These are phyloP conservation scores for Helotiales sp. DNA, from an alignment of 2,329 filamentous ascomycete species.

Conservation along the genomic window DNA sequence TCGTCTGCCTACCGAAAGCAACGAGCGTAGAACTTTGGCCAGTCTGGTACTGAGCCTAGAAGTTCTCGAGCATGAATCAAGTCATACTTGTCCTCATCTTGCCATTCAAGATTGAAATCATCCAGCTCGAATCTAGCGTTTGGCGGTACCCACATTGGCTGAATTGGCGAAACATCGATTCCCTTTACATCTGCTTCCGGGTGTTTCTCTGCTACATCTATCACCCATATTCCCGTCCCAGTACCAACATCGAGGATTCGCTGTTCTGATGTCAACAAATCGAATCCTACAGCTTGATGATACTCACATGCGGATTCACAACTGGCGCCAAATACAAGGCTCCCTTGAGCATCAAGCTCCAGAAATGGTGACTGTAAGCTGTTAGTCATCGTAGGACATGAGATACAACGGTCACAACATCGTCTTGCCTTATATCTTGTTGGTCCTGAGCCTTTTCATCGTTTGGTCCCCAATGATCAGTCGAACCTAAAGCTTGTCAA, in stretches of 20 bases:
- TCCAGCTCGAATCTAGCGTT: constrained; percentile 66
- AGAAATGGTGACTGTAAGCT: constrained; percentile 37
- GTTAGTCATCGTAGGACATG: background rate
- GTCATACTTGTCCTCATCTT: constrained; percentile 33
- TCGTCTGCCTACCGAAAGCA: constrained; percentile 9
- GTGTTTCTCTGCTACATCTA: constrained; percentile 47
- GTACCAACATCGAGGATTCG: constrained; percentile 23
- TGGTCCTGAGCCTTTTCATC: constrained; percentile 21
- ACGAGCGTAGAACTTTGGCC: constrained; percentile 16
- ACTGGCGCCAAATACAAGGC: constrained; percentile 43
- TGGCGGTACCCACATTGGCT: constrained; percentile 54
- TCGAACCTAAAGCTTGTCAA: constrained; percentile 8
- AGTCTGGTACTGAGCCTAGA: constrained; percentile 17
- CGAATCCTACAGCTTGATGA: background rate
- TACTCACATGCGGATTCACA: constrained; percentile 34
- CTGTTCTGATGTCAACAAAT: constrained; percentile 2
- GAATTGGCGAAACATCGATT: constrained; percentile 57
- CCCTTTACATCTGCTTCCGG: constrained; percentile 49
- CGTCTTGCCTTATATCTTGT: constrained; percentile 20
- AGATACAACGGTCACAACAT: background rate
- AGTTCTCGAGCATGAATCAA: constrained; percentile 32
- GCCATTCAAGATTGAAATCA: constrained; percentile 50
- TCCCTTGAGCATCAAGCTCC: constrained; percentile 39
- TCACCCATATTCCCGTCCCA: constrained; percentile 24
- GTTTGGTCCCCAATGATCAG: constrained; percentile 25